Conservation (phyloP, 1,284 basidiomycete genomes). For the Anthracocystis panici-leucophaei region DNA sequence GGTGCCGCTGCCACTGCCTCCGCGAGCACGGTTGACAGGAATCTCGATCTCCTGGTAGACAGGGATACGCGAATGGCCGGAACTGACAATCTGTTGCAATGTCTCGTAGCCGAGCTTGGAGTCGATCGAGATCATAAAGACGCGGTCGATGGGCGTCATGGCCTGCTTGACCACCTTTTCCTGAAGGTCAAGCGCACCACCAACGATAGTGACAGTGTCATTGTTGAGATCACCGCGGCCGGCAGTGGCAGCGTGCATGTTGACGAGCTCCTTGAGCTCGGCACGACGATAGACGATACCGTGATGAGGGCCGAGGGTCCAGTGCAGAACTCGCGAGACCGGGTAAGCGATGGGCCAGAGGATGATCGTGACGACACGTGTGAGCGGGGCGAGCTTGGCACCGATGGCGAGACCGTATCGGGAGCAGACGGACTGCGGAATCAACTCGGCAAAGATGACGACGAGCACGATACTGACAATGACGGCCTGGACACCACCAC, state of each 20-base stretch:
- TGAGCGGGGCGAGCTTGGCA: slow-evolving; percentile 67
- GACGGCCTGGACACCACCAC: slow-evolving; percentile 80
- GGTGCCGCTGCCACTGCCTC: slow-evolving; percentile 49
- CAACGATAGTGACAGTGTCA: slow-evolving; percentile 82
- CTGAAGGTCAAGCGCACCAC: slow-evolving; percentile 80
- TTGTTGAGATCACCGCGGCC: slow-evolving; percentile 76
- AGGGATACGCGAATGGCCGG: slow-evolving; percentile 79
- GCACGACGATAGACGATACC: slow-evolving; percentile 67
- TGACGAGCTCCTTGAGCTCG: slow-evolving; percentile 81
- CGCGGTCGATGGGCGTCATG: slow-evolving; percentile 80
- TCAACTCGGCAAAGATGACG: slow-evolving; percentile 86
- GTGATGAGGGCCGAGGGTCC: slow-evolving; percentile 67
- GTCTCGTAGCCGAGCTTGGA: slow-evolving; percentile 83
- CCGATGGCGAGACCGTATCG: slow-evolving; percentile 69
- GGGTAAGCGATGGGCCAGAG: slow-evolving; percentile 70
- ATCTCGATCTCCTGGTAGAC: slow-evolving; percentile 72
- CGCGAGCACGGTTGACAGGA: slow-evolving; percentile 36
- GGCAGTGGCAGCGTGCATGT: slow-evolving; percentile 76
- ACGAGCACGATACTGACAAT: slow-evolving; percentile 66
- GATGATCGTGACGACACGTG: slow-evolving; percentile 64
- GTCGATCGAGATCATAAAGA: slow-evolving; percentile 84
- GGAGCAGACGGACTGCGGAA: slow-evolving; percentile 76
- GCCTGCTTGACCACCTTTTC: slow-evolving; percentile 78
- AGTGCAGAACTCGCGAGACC: slow-evolving; percentile 68
- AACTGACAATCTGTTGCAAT: slow-evolving; percentile 79